Evolutionary conservation across 2,329 filamentous ascomycete species (phyloP).

Genomic region (Gaeumannomyces tritici): DNA sequence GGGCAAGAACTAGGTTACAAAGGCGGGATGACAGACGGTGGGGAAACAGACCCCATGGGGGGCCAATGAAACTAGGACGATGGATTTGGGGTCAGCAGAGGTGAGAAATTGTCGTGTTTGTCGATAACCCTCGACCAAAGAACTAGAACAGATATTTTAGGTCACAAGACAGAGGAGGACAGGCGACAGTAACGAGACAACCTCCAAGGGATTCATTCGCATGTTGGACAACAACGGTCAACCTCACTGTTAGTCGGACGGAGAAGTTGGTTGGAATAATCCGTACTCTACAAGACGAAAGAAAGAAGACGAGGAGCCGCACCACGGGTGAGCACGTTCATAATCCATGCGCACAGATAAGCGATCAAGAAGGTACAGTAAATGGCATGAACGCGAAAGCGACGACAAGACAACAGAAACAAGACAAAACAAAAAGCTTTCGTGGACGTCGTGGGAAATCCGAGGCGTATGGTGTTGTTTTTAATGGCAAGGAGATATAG

Average conservation of each 20-base stretch:
- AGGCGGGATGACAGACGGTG: neutral
- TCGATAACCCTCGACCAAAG: too few relatives aligned
- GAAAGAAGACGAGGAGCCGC: neutral
- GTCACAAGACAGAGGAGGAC: too few relatives aligned
- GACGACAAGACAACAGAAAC: neutral
- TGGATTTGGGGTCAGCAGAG: too few relatives aligned
- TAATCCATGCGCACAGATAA: neutral
- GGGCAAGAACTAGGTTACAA: neutral
- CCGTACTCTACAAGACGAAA: neutral
- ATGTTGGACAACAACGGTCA: neutral
- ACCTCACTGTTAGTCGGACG: too few relatives aligned
- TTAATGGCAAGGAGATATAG: neutral
- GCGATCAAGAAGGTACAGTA: neutral
- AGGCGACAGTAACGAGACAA: too few relatives aligned
- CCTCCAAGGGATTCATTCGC: too few relatives aligned
- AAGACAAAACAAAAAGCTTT: neutral
- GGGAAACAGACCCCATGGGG: neutral
- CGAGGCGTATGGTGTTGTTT: neutral
- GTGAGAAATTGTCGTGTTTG: too few relatives aligned
- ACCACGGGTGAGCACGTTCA: neutral
- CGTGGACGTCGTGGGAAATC: neutral
- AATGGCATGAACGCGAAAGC: neutral
- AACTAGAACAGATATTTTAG: too few relatives aligned
- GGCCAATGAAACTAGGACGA: neutral
- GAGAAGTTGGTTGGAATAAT: too few relatives aligned